Conservation (phyloP, 1,284 basidiomycete genomes). For the Trichosporon sp. region DNA sequence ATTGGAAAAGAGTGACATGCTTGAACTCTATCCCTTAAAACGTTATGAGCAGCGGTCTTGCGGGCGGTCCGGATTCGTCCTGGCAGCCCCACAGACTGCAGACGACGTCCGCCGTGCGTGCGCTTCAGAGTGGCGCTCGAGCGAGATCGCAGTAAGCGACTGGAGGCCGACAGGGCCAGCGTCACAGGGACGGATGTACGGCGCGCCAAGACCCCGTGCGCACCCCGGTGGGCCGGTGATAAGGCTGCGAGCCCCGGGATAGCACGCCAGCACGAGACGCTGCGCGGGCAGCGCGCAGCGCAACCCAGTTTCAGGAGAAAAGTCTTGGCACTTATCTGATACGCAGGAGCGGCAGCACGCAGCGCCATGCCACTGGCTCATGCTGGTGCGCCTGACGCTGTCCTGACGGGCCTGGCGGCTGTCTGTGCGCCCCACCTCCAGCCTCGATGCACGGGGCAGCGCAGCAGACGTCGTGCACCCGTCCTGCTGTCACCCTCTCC, state of each 20-base stretch:
- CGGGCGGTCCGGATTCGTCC: not conserved
- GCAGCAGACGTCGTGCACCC: not conserved
- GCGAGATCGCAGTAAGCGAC: not conserved
- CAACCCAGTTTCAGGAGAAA: not conserved
- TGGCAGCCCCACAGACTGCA: not conserved
- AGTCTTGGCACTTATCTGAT: slow-evolving; percentile 7
- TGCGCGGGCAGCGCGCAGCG: not conserved
- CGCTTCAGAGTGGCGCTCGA: not conserved
- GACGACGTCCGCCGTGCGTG: not conserved
- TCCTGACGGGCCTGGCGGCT: not conserved
- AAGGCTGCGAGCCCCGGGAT: not conserved
- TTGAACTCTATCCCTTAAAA: not conserved
- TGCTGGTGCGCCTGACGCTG: too few species aligned
- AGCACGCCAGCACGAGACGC: not conserved
- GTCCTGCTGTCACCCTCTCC: not conserved
- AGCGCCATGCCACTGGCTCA: not conserved
- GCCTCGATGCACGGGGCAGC: not conserved
- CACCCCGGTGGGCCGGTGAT: not conserved
- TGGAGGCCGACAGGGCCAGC: not conserved
- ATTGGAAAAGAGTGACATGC: not conserved
- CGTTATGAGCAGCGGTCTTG: not conserved
- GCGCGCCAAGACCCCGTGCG: not conserved
- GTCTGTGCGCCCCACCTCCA: not conserved
- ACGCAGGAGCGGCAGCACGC: not conserved
- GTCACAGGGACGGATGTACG: not conserved